Percentiles rank a stretch among this genome's conserved stretches.
These are phyloP conservation scores for Plectosphaerella sp. DNA, from an alignment of 2,329 filamentous ascomycete species.

Conservation along the genomic window DNA sequence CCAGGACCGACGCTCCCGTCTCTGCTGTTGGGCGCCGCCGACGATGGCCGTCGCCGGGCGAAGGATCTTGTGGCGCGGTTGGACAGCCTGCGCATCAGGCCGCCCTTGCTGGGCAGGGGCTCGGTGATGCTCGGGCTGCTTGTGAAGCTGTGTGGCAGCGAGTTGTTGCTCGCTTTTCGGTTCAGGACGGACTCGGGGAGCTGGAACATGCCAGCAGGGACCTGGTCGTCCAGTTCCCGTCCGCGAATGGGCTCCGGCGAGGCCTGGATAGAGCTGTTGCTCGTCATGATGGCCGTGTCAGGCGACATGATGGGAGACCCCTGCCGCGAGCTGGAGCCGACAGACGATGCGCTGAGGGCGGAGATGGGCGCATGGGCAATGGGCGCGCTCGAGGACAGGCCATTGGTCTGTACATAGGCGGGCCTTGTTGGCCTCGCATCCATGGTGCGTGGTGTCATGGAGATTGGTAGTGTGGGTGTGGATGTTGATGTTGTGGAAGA, in stretches of 20 bases:
- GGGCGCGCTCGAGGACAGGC: slow-evolving; percentile 22
- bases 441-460: slow-evolving; percentile 36
- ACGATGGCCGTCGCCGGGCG: slow-evolving; percentile 69
- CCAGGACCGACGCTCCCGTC: slow-evolving; percentile 88
- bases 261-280: slow-evolving; percentile 58
- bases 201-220: slow-evolving; percentile 53
- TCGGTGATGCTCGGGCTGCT: slow-evolving; percentile 53
- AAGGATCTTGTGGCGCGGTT: slow-evolving; percentile 68
- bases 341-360: slow-evolving; percentile 51
- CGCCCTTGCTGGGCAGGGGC: slow-evolving; percentile 31
- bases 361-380: slow-evolving; percentile 40
- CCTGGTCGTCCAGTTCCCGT: slow-evolving; percentile 47
- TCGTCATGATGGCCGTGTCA: slow-evolving; percentile 46
- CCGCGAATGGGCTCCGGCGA: slow-evolving; percentile 61
- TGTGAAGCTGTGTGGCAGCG: slow-evolving; percentile 58
- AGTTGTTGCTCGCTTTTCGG: slow-evolving; percentile 54
- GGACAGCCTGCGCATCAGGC: slow-evolving; percentile 78
- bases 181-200: slow-evolving; percentile 69
- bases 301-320: slow-evolving; percentile 55
- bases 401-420: slow-evolving; percentile 42
- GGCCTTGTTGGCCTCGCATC: slow-evolving; percentile 38
- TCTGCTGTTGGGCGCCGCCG: slow-evolving; percentile 69
- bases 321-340: slow-evolving; percentile 50
- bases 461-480: slow-evolving; percentile 21
- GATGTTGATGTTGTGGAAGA: slow-evolving; percentile 23